Percentiles rank a stretch among this genome's conserved stretches.
These are phyloP conservation scores for Aspergillus eucalypticola DNA, from an alignment of 2,329 filamentous ascomycete genomes.

Conservation along the genomic window DNA sequence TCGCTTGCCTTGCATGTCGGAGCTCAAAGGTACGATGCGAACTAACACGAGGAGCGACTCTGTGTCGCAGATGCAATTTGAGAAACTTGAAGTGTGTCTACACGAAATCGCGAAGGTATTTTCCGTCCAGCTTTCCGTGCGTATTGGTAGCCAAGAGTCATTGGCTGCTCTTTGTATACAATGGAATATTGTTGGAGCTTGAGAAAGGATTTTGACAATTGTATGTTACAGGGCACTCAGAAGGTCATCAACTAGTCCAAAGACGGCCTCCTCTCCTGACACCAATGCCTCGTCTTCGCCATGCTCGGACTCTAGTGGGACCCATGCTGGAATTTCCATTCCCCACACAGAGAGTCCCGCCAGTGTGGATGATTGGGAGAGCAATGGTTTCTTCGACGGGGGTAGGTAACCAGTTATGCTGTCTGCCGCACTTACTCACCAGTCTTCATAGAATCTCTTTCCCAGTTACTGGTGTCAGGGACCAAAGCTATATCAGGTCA, in stretches of 20 bases:
- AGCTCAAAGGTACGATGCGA: not conserved
- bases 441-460: not conserved
- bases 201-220: not conserved
- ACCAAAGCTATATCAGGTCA: not conserved
- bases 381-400: not conserved
- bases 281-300: not conserved
- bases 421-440: not conserved
- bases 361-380: not conserved
- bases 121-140: not conserved
- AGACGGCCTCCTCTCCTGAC: not conserved
- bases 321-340: not conserved
- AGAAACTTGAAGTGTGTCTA: not conserved
- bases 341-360: not conserved
- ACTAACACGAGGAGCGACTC: not conserved
- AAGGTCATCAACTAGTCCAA: not conserved
- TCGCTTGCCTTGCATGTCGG: not conserved
- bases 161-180: not conserved
- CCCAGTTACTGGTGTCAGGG: not conserved
- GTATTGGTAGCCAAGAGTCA: not conserved
- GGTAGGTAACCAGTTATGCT: not conserved
- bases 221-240: not conserved
- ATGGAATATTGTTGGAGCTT: not conserved
- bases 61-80: not conserved
- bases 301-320: not conserved
- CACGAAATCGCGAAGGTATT: not conserved